Evolutionary conservation across 345 rosid genomes (phyloP), one percentile per base, ranked within the genome.

Genomic region (Arabidopsis suecica): DNA sequence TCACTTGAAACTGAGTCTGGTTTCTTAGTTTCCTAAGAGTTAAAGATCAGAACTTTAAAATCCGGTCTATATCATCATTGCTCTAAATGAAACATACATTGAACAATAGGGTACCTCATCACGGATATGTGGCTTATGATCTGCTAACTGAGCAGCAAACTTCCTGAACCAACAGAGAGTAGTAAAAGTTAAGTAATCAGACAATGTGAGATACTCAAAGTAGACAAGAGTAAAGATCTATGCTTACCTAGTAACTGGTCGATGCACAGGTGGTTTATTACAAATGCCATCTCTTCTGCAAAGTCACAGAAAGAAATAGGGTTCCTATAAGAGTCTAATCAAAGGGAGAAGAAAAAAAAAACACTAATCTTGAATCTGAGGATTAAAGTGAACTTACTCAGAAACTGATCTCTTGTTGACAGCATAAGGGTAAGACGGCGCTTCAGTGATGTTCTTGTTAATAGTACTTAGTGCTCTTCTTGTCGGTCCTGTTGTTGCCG

Each of bases 211-310:
- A 72, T 48, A 65, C 1, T 60, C 9, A 33, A 67, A 50, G 58
- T 45, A 61, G 70, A 61, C 68, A 44, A 65, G 50, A 34, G 5
- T 36, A 18, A 69, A 72, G 23, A 69, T 61, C 71, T 9, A 55
- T 1, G 41, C 16, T 84, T 54, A 92, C 96, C 99, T 88, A 57
- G 98, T 95, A 42, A 95, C 73, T 32, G 98, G 97, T 63, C 97
- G 86, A 79, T 92, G 93, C 47, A 68, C 73, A 7, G 88, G 90
- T 51, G 85, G 86, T 65, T 81, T 85, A 65, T 79, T 86, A 79
- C 80, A 77, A 13, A 65, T 57, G 42, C 63, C 88, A 83, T 84
- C 69, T 81, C 76, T 81, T 79, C 93, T 89, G 77, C 32, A 56
- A 54, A 61, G 45, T 34, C 55, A 63, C 45, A 30, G 5, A 61